phyloP scores from a whole-genome alignment of 352 stramenopile genomes.

The Plasmopara muralis region DNA sequence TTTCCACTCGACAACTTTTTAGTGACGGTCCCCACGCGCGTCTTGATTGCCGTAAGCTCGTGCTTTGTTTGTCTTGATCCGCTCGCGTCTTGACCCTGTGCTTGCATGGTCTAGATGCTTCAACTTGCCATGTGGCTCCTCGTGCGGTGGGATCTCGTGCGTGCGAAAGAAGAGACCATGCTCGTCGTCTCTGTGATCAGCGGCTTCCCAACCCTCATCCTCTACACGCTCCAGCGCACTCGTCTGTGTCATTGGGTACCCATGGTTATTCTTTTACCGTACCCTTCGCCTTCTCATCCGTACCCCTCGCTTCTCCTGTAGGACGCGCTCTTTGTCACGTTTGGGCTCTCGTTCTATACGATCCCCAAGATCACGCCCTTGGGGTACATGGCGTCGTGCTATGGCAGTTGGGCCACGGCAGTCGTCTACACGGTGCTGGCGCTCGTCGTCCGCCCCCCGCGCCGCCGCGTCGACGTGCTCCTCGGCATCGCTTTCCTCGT shows the following conservation, averaged over 20 bases:
- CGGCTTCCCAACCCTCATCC: conserved; percentile 56
- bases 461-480: conserved; percentile 37
- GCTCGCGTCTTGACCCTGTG: not conserved
- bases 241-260: conserved; percentile 75
- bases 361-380: conserved; percentile 80
- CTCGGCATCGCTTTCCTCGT: conserved; percentile 63
- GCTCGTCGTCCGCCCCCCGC: conserved; percentile 47
- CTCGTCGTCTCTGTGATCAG: conserved; percentile 66
- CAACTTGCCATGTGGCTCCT: conserved; percentile 72
- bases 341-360: conserved; percentile 80
- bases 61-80: not conserved
- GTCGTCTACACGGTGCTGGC: conserved; percentile 46
- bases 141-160: conserved; percentile 64
- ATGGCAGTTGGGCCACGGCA: conserved; percentile 64
- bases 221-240: conserved; percentile 63
- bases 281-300: conserved; percentile 6
- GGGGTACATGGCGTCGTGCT: conserved; percentile 64
- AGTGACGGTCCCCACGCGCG: conserved; percentile 58
- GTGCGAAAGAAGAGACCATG: conserved; percentile 62
- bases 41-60: conserved; percentile 47
- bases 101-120: conserved; percentile 34
- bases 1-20: conserved; percentile 58
- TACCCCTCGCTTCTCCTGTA: conserved; percentile 9
- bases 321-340: conserved; percentile 79
- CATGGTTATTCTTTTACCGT: not conserved